These are phyloP conservation scores for Tetrahymena malaccensis DNA, from an alignment of 73 alveolate genomes.

Conservation along the genomic window DNA sequence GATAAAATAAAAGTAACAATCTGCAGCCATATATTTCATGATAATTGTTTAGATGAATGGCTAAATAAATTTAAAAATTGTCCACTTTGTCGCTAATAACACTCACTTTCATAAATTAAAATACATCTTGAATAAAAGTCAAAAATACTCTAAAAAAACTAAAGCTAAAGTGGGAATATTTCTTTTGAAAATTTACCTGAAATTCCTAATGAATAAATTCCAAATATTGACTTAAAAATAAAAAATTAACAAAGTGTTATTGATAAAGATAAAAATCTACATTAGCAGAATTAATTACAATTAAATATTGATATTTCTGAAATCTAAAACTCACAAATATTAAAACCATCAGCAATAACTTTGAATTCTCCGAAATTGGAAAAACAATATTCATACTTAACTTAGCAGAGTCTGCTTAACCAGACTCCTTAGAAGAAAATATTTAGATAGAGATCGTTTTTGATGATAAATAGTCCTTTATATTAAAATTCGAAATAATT, in stretches of 20 bases:
- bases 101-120: neutral
- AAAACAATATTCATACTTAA: neutral
- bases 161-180: no score
- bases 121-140: neutral
- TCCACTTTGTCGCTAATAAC: neutral
- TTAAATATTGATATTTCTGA: no score
- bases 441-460: neutral
- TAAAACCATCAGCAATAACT: no score
- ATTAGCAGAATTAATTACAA: no score
- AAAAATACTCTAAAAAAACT: no score
- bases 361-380: no score
- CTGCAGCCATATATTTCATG: neutral
- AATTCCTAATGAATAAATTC: neutral
- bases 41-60: neutral
- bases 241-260: no score
- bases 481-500: no score
- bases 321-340: no score
- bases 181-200: neutral
- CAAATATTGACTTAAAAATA: no score
- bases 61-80: neutral
- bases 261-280: no score
- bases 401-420: neutral
- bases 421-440: no score
- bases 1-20: neutral
- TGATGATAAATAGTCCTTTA: neutral